Base-by-base conservation (phyloP, 106 monocot species). In the Apostasia shenzhenica region DNA sequence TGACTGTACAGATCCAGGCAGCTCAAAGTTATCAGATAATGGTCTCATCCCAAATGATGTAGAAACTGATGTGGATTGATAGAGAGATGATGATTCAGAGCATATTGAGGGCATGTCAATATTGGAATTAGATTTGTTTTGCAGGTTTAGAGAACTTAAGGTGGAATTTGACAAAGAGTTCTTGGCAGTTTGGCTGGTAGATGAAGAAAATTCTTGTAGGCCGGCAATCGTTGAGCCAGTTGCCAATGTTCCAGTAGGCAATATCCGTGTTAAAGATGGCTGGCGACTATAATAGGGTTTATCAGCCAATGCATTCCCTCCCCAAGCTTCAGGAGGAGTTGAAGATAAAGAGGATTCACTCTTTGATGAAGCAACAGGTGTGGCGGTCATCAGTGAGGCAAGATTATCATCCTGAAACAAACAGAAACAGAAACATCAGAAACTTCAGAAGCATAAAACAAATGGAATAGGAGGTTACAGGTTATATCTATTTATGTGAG, bases 291-390 rank as follows among this genome's bases (percentile, higher is more conserved):
- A 58, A 59, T 58, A 68, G 73, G 77, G 63, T 66, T 79, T 88
- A 11, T 83, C 81, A 41, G 71, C 49, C 67, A 82, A 50, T n/a
- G 62, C 72, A 83, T 74, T 85, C 70, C 91, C 88, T 6, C 73
- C 81, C 81, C 79, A 81, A 53, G 81, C 77, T 74, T 86, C 81
- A 57, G 82, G 66, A 70, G 84, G 78, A 45, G 84, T 81, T 67
- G 72, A 61, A 73, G 87, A 75, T 61, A 80, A 60, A 68, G 75
- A 80, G 45, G 78, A 72, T 39, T 94, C 94, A 74, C 79, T 83
- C 56, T 70, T 85, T 38, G 68, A 72, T 61, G 79, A 79, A 48
- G 79, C 72, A 71, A 66, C 60, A 74, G 81, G 70, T 39, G 79
- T 77, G 41, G 37, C 55, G 61, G 38, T 50, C 42, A 52, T 10